A percentile compares a stretch with the other conserved stretches of the same genome.
Evolutionary conservation across 495 filamentous ascomycete species (phyloP).

Genomic region (Xylaria nigripes): DNA sequence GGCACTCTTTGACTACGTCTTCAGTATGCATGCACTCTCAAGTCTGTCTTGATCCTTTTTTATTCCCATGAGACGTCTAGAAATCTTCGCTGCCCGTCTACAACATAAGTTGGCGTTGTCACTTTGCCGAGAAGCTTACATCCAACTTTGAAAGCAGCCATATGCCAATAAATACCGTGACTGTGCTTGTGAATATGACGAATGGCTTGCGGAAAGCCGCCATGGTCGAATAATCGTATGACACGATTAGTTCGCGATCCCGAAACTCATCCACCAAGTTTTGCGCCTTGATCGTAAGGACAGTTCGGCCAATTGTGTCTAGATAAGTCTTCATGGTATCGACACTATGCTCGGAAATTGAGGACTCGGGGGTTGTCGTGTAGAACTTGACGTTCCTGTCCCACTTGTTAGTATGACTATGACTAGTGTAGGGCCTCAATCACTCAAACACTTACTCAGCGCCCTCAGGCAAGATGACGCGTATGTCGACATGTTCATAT

Average conservation of each 20-base stretch:
- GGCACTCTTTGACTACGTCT: not conserved
- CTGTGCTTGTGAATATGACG: slow-evolving; percentile 64
- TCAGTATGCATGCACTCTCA: not conserved
- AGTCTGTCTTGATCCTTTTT: not conserved
- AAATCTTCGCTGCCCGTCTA: not conserved
- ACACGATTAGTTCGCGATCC: slow-evolving; percentile 71
- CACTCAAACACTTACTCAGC: slow-evolving; percentile 58
- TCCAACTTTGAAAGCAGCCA: slow-evolving; percentile 76
- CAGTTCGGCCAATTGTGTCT: slow-evolving; percentile 84
- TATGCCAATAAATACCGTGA: slow-evolving; percentile 63
- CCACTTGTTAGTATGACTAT: slow-evolving; percentile 20
- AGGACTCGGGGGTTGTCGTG: slow-evolving; percentile 51
- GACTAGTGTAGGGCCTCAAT: not conserved
- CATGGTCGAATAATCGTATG: slow-evolving; percentile 73
- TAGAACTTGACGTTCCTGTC: slow-evolving; percentile 59
- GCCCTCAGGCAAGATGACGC: slow-evolving; percentile 84
- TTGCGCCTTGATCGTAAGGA: slow-evolving; percentile 68
- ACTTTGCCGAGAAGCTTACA: slow-evolving; percentile 37
- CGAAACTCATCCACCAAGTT: slow-evolving; percentile 85
- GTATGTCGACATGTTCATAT: slow-evolving; percentile 72
- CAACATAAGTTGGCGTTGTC: slow-evolving; percentile 1
- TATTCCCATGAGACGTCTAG: slow-evolving; percentile 7
- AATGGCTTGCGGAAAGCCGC: slow-evolving; percentile 81
- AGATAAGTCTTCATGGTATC: slow-evolving; percentile 66
- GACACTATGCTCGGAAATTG: slow-evolving; percentile 49